A percentile compares a stretch with the other conserved stretches of the same genome.
Evolutionary conservation across 2,329 filamentous ascomycete species (phyloP).

Genomic region (Pseudocercospora fijiensis): DNA sequence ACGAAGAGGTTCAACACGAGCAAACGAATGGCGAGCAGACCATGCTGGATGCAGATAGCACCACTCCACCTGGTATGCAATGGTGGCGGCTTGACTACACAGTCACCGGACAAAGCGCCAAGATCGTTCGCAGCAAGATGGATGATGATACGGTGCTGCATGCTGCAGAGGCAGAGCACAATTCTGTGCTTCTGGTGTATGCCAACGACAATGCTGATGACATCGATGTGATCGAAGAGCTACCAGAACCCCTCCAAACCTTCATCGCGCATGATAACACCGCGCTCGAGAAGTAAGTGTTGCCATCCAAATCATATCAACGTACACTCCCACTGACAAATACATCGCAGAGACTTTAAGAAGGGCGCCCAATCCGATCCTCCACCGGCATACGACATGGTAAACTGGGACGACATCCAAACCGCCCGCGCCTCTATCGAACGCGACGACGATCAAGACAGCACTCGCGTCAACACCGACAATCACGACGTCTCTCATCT

Average conservation of each 20-base stretch:
- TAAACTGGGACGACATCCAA: constrained; percentile 5
- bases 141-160: constrained; percentile 55
- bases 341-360: constrained; percentile 2
- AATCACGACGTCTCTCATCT: constrained; percentile 1
- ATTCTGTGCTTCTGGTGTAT: constrained; percentile 58
- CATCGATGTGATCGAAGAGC: constrained; percentile 17
- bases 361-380: constrained; percentile 1
- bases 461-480: constrained; percentile 17
- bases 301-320: not conserved
- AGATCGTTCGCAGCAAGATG: constrained; percentile 33
- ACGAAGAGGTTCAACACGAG: not conserved
- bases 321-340: not conserved
- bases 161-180: constrained; percentile 52
- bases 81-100: constrained; percentile 60
- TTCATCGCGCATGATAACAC: constrained; percentile 34
- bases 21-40: not conserved
- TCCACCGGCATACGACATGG: not conserved
- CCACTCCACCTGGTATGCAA: constrained; percentile 44
- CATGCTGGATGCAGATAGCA: constrained; percentile 35
- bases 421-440: constrained; percentile 12
- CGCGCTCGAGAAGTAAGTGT: constrained; percentile 19
- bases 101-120: constrained; percentile 42
- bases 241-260: constrained; percentile 28
- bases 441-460: constrained; percentile 15
- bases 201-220: constrained; percentile 49